Percentiles rank a stretch among this genome's conserved stretches.
Evolutionary conservation across 1,139 yeast species (phyloP).

Genomic region (Pichia sp.): DNA sequence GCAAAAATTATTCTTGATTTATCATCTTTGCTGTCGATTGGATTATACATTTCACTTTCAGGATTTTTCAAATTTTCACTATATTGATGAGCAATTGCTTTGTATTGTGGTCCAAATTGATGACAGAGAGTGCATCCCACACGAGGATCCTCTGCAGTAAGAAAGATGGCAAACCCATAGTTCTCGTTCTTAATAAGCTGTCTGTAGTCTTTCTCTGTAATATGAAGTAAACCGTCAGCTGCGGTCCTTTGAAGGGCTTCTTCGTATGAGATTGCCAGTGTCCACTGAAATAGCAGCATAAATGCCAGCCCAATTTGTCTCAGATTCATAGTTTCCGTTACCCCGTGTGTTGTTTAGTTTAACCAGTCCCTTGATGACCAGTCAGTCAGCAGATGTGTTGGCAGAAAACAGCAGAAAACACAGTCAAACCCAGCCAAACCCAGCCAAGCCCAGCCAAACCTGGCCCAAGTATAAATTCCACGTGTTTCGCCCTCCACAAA

Average conservation of each 20-base stretch:
- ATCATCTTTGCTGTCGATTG: slow-evolving; percentile 34
- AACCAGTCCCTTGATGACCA: too few relatives aligned
- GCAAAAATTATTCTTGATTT: slow-evolving; percentile 51
- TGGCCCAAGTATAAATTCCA: too few relatives aligned
- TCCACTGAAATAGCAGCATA: slow-evolving; percentile 9
- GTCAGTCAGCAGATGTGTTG: too few relatives aligned
- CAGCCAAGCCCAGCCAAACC: too few relatives aligned
- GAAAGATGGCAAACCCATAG: slow-evolving; percentile 54
- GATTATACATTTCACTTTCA: slow-evolving; percentile 11
- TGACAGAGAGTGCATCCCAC: slow-evolving; percentile 75
- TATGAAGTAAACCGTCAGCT: slow-evolving; percentile 24
- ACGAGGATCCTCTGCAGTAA: slow-evolving; percentile 70
- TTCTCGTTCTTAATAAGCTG: slow-evolving; percentile 59
- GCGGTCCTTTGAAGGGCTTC: slow-evolving; percentile 15
- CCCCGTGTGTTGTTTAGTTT: too few relatives aligned
- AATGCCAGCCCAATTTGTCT: slow-evolving; percentile 1
- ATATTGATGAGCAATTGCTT: slow-evolving; percentile 57
- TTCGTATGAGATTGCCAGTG: slow-evolving; percentile 20
- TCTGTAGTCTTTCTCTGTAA: slow-evolving; percentile 60
- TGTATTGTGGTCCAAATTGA: slow-evolving; percentile 62
- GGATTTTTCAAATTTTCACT: slow-evolving; percentile 36
- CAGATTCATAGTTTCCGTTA: slow-evolving; percentile 2
- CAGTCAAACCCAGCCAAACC: too few relatives aligned
- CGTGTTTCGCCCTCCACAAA: too few relatives aligned
- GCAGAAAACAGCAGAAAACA: too few relatives aligned